phyloP scores from a whole-genome alignment of 2,329 filamentous ascomycete species.

The Venturia effusa region DNA sequence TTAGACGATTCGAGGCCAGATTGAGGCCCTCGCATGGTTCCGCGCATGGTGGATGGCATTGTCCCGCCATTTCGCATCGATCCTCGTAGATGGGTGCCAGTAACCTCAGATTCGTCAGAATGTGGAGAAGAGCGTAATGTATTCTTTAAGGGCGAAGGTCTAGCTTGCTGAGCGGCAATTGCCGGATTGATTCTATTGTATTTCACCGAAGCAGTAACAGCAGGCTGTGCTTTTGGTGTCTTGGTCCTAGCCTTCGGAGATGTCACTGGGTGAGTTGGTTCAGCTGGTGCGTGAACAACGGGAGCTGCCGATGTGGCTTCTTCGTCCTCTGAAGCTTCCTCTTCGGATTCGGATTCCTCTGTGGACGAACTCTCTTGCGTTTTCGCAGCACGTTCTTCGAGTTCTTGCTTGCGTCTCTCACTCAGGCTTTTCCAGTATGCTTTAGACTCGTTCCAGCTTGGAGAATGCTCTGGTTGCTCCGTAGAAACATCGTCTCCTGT shows the following conservation, averaged over 20 bases:
- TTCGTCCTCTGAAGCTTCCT: constrained; percentile 29
- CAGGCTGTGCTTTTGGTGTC: not conserved
- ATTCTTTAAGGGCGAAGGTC: not conserved
- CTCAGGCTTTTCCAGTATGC: constrained; percentile 59
- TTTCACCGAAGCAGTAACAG: not conserved
- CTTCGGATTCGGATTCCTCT: constrained; percentile 15
- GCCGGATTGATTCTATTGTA: not conserved
- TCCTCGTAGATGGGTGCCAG: constrained; percentile 2
- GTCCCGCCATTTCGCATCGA: constrained; percentile 1
- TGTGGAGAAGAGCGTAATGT: not conserved
- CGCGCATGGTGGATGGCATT: constrained; percentile 13
- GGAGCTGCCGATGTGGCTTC: not conserved
- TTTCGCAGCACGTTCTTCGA: constrained; percentile 26
- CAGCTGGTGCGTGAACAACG: not conserved
- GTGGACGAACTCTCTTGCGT: not conserved
- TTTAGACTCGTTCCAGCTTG: constrained; percentile 55
- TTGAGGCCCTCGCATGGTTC: constrained; percentile 6
- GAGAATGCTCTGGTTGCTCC: constrained; percentile 10
- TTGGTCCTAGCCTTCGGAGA: not conserved
- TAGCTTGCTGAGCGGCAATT: not conserved
- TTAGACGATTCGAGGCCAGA: constrained; percentile 23
- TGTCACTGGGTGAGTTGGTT: not conserved
- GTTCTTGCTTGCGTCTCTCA: constrained; percentile 44
- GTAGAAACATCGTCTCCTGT: not conserved
- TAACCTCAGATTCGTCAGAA: not conserved